Base-by-base conservation (phyloP, 495 filamentous ascomycete genomes). In the Neurospora tetraspora region DNA sequence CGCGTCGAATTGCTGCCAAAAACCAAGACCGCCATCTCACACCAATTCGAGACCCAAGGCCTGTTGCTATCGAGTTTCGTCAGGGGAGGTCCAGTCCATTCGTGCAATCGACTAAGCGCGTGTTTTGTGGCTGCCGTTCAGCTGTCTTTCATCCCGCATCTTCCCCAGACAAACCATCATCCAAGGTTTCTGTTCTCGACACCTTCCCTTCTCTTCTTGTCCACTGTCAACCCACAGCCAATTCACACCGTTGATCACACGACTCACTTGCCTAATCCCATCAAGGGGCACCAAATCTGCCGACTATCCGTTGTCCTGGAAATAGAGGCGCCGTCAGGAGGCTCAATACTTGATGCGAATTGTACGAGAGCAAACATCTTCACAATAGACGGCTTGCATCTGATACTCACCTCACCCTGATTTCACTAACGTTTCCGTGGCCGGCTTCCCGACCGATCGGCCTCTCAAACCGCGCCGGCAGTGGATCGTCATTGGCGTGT, bases 71-170 rank as follows among this genome's bases (percentile, higher is more conserved):
- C 14, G 27, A 65, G 23, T 65, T 65, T 65, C 27, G 14, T 34
- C 27, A 65, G 27, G 14, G 27, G 53, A 36, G 7, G 14, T 65
- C 53, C 53, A 65, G 27, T 65, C 53, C 27, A 65, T 34, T 65
- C 27, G 53, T 65, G 53, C 27, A 65, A 65, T 65, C 53, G 27
- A 65, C 53, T 65, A 65, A 65, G 53, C 53, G 53, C 53, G 53
- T 65, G 53, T 42, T 71, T 40, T 70, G 76, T 77, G 74, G 74
- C 74, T 73, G 76, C 72, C 74, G 72, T 73, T 77, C 76, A 76
- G 74, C 76, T 77, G 76, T 77, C 72, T 72, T 59, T 47, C 72
- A 72, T 65, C 70, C 73, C 69, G 43, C 72, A 65, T 69, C 68
- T 74, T 71, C 76, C 76, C 74, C 76, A 73, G 74, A 75, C 71